These are phyloP conservation scores for Kandelia obovata DNA, from an alignment of 345 rosid species.

Conservation along the genomic window DNA sequence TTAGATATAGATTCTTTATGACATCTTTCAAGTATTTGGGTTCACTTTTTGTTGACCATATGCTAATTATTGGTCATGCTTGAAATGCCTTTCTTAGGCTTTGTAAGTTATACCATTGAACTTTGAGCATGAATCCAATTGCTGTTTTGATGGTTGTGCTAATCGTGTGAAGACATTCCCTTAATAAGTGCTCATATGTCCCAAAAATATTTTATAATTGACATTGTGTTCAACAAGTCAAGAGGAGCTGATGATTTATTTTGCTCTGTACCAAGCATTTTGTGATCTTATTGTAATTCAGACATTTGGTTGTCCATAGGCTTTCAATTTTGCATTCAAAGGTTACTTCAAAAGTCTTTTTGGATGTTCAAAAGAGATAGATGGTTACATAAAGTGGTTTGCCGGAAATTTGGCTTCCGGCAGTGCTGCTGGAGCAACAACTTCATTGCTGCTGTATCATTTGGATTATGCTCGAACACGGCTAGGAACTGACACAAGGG, in stretches of 20 bases:
- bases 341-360: slow-evolving; percentile 80
- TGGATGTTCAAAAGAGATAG: slow-evolving; percentile 78
- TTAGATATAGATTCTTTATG: neutral
- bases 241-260: neutral
- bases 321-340: slow-evolving; percentile 95
- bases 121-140: neutral
- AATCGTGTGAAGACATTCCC: neutral
- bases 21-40: neutral
- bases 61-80: neutral
- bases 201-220: neutral
- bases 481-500: slow-evolving; percentile 77
- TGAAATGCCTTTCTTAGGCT: neutral
- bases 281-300: slow-evolving; percentile 31
- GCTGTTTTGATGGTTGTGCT: neutral
- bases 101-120: neutral
- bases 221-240: neutral
- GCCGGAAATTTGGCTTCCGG: slow-evolving; percentile 88
- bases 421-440: slow-evolving; percentile 96
- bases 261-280: neutral
- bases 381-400: slow-evolving; percentile 82
- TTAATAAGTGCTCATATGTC: neutral
- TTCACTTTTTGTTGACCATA: neutral
- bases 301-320: slow-evolving; percentile 69
- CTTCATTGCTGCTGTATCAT: slow-evolving; percentile 77
- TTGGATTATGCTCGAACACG: slow-evolving; percentile 86